Evolutionary conservation across 768 basidiomycete species (phyloP).

Genomic region (Suillus tomentosus): DNA sequence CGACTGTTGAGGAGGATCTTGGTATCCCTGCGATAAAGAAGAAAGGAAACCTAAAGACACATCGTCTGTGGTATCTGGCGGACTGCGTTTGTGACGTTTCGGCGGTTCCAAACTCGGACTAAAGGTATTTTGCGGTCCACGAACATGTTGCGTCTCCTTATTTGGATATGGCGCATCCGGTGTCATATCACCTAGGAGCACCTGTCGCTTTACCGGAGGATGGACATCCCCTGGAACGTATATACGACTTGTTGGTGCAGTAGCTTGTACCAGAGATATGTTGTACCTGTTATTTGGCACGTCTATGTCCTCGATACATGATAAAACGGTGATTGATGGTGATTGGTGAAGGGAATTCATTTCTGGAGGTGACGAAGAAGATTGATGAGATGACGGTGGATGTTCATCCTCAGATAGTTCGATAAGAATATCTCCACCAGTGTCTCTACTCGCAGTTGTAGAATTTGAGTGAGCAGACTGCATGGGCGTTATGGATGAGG

Average conservation of each 20-base stretch:
- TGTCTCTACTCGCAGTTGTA: not conserved
- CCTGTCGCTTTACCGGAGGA: not conserved
- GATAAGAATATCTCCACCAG: not conserved
- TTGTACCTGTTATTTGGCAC: not conserved
- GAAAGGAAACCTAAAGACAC: constrained; percentile 24
- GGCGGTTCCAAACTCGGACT: constrained; percentile 15
- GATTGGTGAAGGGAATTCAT: not conserved
- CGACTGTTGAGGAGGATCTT: not conserved
- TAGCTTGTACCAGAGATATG: too few relatives aligned
- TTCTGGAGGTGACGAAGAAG: constrained; percentile 10
- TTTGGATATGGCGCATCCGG: constrained; percentile 49
- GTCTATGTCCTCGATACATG: not conserved
- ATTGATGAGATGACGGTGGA: constrained; percentile 10
- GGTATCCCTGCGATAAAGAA: not conserved
- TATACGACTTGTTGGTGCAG: not conserved
- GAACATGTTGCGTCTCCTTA: constrained; percentile 57
- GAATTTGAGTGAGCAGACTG: not conserved
- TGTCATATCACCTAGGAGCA: not conserved
- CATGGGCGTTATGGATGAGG: constrained; percentile 6
- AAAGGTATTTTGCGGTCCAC: constrained; percentile 53
- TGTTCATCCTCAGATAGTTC: constrained; percentile 21
- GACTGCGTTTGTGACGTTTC: constrained; percentile 14
- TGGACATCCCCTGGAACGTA: not conserved
- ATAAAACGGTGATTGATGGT: not conserved
- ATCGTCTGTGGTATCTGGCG: constrained; percentile 10